Percentiles rank a stretch among this genome's conserved stretches.
These are phyloP conservation scores for Fusarium praegraminearum DNA, from an alignment of 2,329 filamentous ascomycete species.

Conservation along the genomic window DNA sequence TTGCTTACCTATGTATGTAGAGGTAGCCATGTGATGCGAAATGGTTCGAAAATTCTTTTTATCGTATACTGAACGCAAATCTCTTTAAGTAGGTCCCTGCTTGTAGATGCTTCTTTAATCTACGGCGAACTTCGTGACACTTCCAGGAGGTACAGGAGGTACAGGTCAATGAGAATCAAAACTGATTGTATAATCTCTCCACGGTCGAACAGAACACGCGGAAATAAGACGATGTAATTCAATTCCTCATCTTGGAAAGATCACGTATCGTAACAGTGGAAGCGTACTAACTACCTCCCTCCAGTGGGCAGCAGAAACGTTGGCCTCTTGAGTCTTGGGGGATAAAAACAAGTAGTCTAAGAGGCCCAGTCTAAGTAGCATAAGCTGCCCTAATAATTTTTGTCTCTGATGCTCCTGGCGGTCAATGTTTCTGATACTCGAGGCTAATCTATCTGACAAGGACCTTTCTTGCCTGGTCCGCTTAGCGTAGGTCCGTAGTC, in stretches of 20 bases:
- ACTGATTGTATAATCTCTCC: not conserved
- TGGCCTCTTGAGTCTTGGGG: too few relatives aligned
- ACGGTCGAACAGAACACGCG: not conserved
- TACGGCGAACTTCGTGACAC: not conserved
- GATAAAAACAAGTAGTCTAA: too few relatives aligned
- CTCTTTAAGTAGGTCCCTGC: too few relatives aligned
- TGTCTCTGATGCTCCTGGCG: too few relatives aligned
- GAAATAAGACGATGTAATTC: not conserved
- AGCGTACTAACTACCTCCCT: too few relatives aligned
- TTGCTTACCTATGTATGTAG: too few relatives aligned
- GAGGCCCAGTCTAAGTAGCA: too few relatives aligned
- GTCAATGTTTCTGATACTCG: too few relatives aligned
- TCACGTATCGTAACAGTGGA: not conserved
- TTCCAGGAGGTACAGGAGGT: not conserved
- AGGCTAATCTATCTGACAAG: not conserved
- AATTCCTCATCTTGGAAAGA: not conserved
- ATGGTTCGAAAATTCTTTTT: not conserved
- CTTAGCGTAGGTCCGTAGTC: not conserved
- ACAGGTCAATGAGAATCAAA: not conserved
- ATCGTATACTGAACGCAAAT: not conserved
- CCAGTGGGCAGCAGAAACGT: too few relatives aligned
- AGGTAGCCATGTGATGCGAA: not conserved
- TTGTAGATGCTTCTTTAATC: not conserved
- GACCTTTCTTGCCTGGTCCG: not conserved
- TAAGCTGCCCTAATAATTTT: too few relatives aligned